Percentiles rank a stretch among this genome's conserved stretches.
These are phyloP conservation scores for Hypoxylon sp. DNA, from an alignment of 2,329 filamentous ascomycete species.

Conservation along the genomic window DNA sequence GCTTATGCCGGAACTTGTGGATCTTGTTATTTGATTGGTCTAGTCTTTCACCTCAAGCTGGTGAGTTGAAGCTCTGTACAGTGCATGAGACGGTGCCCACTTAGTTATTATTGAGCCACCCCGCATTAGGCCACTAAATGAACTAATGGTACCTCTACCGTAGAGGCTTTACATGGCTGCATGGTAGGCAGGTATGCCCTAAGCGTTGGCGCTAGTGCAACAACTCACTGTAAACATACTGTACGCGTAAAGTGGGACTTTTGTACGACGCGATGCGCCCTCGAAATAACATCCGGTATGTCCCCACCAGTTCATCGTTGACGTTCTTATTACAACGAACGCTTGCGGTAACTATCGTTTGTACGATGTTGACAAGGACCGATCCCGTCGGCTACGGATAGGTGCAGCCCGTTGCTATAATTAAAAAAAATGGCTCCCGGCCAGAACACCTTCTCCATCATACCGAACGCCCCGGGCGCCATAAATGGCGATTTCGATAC, in stretches of 20 bases:
- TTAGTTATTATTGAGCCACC: neutral
- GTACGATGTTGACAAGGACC: constrained; percentile 33
- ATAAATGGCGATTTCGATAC: constrained; percentile 44
- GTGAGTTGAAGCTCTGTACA: neutral
- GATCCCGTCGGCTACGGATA: constrained; percentile 29
- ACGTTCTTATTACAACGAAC: neutral
- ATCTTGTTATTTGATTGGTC: no score
- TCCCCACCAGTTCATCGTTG: constrained; percentile 2
- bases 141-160: neutral
- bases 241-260: constrained; percentile 37
- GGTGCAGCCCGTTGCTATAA: constrained; percentile 10
- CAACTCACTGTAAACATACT: constrained; percentile 5
- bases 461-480: constrained; percentile 55
- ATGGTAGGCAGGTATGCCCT: neutral
- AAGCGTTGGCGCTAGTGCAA: neutral
- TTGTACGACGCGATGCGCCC: constrained; percentile 25
- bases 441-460: constrained; percentile 57
- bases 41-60: no score
- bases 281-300: constrained; percentile 3
- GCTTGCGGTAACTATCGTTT: constrained; percentile 15
- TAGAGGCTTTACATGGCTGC: no score
- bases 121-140: neutral
- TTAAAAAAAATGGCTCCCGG: constrained; percentile 53
- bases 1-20: neutral
- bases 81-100: neutral